Evolutionary conservation across 2,329 filamentous ascomycete species (phyloP).

Genomic region (Colletotrichum trifolii): DNA sequence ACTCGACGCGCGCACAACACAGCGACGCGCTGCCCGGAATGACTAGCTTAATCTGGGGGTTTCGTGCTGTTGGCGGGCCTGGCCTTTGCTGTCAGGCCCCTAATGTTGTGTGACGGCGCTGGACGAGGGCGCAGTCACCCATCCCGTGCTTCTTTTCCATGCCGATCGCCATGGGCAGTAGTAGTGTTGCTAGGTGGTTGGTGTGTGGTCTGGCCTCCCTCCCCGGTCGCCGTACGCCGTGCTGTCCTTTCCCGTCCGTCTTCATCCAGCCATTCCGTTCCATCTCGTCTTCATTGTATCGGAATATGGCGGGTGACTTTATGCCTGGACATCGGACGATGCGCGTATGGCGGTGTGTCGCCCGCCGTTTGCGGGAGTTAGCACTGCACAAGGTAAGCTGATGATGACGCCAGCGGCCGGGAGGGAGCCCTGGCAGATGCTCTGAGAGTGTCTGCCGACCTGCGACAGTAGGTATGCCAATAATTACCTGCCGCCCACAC

Average conservation of each 20-base stretch:
- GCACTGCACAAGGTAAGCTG: slow-evolving; percentile 19
- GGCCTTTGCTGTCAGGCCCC: slow-evolving; percentile 7
- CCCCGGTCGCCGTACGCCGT: slow-evolving; percentile 12
- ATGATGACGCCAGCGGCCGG: slow-evolving; percentile 25
- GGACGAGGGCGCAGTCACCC: slow-evolving; percentile 11
- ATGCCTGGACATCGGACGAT: background rate
- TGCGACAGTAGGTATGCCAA: slow-evolving; percentile 3
- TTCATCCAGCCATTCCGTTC: background rate
- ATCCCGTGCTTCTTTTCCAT: slow-evolving; percentile 1
- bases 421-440: background rate
- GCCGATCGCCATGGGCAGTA: slow-evolving; percentile 15
- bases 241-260: background rate
- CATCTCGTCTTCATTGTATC: background rate
- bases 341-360: slow-evolving; percentile 20
- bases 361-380: slow-evolving; percentile 13
- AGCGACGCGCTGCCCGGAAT: too few relatives aligned
- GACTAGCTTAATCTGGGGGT: background rate
- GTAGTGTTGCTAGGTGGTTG: too few relatives aligned
- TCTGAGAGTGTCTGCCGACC: background rate
- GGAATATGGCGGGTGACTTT: too few relatives aligned
- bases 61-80: background rate
- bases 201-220: background rate
- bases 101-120: slow-evolving; percentile 11
- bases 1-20: too few relatives aligned
- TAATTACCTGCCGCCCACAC: background rate